Evolutionary conservation across 2,329 filamentous ascomycete genomes (phyloP), one percentile per base, ranked within the genome.

Genomic region (Fusarium sp.): DNA sequence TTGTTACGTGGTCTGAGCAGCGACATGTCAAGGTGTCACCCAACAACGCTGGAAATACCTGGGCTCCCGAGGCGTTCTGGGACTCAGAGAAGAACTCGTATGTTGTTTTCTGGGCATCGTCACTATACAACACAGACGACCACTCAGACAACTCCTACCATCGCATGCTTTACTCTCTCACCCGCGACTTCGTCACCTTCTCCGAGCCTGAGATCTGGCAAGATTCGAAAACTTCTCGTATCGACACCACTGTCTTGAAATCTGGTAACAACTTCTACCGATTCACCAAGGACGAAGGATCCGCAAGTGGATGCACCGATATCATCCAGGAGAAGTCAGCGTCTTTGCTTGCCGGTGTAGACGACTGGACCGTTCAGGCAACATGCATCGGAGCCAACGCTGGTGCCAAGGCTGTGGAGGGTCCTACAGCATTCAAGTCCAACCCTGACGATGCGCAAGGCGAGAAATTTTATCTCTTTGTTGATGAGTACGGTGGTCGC

Each of bases 201-300:
- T 81, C 79, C 48, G 78, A 80, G 30, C 76, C 84, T 0, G 71
- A 79, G 41, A 71, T 85, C 19, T 86, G 84, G 84, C 84, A 86
- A 54, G 84, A 87, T 48, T 81, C 81, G 4, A 81, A 83, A 11
- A 79, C 78, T 48, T 82, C 84, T 2, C 79, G 84, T 2, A 87
- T 87, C 24, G 85, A 87, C 67, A 83, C 84, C 0, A 86, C 84
- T 0, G 82, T 86, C 0, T 70, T 86, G 15, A 76, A 83, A 52
- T 79, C 78, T 0, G 77, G 77, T 2, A 72, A 73, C 13, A 74
- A 72, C 0, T 86, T 83, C 71, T 84, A 85, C 68, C 83, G 85
- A 11, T 87, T 87, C 69, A 86, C 84, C 19, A 87, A 87, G 58
- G 84, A 87, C 41, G 84, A 87, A 56, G 83, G 83, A 0, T 82